Conservation (phyloP, 2,329 filamentous ascomycete genomes). For the Colletotrichum limetticola region DNA sequence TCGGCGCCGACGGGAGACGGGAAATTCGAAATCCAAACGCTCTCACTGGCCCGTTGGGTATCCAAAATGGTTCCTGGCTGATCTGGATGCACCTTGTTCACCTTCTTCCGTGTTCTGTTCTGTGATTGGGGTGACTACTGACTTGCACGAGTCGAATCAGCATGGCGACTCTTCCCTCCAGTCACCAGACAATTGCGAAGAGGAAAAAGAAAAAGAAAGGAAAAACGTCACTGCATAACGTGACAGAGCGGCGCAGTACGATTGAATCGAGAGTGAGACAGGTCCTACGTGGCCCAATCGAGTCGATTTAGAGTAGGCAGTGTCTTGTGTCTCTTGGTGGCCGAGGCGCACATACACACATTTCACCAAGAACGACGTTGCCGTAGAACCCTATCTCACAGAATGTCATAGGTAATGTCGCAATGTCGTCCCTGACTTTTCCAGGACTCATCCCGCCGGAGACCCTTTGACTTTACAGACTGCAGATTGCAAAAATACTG, state of each 20-base stretch:
- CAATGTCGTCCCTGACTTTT: slow-evolving; percentile 1
- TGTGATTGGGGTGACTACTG: not conserved
- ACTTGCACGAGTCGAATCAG: not conserved
- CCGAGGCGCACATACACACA: not conserved
- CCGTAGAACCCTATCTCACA: not conserved
- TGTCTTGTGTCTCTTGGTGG: not conserved
- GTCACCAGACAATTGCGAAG: not conserved
- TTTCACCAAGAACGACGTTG: slow-evolving; percentile 8
- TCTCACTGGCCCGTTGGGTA: not conserved
- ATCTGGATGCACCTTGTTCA: not conserved
- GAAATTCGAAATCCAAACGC: not conserved
- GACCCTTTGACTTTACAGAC: not conserved
- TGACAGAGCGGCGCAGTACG: not conserved
- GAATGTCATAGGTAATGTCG: not conserved
- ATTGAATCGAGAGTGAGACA: not conserved
- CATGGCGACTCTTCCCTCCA: not conserved
- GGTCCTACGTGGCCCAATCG: not conserved
- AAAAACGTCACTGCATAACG: not conserved
- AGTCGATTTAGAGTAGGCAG: not conserved
- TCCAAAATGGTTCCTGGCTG: not conserved
- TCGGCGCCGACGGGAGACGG: not conserved
- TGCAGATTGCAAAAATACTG: not conserved
- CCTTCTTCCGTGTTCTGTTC: not conserved
- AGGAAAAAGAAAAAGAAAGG: not conserved
- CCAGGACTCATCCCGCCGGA: not conserved